A percentile compares a stretch with the other conserved stretches of the same genome.
Evolutionary conservation across 345 rosid genomes (phyloP).

Genomic region (Pugionium dolabratum): DNA sequence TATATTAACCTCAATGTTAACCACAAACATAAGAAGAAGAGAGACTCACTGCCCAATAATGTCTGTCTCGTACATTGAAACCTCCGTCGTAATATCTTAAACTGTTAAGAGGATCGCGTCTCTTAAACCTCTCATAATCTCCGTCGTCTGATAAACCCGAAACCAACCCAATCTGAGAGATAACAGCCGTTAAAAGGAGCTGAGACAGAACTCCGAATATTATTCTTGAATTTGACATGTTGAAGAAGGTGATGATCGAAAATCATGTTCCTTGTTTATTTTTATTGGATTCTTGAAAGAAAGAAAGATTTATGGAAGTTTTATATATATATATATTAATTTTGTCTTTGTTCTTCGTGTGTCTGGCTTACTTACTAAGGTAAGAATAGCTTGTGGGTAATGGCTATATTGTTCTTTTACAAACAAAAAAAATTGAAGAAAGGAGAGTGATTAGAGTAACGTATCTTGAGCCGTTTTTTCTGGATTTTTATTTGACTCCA

Average conservation of each 20-base stretch:
- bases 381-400: conserved; percentile 57
- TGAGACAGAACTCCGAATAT: background rate
- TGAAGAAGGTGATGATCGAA: background rate
- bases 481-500: conserved; percentile 28
- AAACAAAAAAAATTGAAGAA: conserved; percentile 24
- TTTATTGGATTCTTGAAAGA: background rate
- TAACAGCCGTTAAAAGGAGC: conserved; percentile 30
- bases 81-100: conserved; percentile 55
- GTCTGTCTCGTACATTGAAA: conserved; percentile 55
- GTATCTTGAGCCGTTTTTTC: conserved; percentile 34
- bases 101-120: conserved; percentile 63
- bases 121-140: conserved; percentile 33
- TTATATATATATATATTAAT: conserved; percentile 16
- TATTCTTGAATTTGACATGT: background rate
- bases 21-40: background rate
- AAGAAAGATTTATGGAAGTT: background rate
- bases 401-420: conserved; percentile 41
- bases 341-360: background rate
- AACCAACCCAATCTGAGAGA: conserved; percentile 30
- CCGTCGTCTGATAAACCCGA: conserved; percentile 33
- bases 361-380: conserved; percentile 28
- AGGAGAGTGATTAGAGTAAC: conserved; percentile 40
- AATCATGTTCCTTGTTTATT: background rate
- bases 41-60: conserved; percentile 75
- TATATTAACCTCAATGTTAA: background rate